phyloP scores from a whole-genome alignment of 306 rosid genomes.

The Pyrus bretschneideri region DNA sequence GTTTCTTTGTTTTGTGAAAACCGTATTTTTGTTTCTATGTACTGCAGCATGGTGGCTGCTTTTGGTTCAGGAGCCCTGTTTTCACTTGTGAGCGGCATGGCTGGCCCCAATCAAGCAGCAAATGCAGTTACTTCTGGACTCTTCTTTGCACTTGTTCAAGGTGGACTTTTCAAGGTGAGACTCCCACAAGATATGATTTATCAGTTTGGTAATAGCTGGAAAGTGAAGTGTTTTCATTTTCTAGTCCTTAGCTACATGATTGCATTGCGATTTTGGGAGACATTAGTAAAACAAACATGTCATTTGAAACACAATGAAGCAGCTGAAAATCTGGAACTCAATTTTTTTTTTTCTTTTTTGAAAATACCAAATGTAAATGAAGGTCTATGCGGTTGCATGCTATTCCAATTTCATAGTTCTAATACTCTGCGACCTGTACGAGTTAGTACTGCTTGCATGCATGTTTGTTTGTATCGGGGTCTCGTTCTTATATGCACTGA shows the following conservation, averaged over 20 bases:
- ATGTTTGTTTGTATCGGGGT: neutral
- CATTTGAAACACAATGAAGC: neutral
- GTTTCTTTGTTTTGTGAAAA: constrained; percentile 2
- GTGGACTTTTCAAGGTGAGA: constrained; percentile 90
- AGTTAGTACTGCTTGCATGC: neutral
- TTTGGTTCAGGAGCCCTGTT: constrained; percentile 95
- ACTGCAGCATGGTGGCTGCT: constrained; percentile 87
- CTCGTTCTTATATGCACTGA: neutral
- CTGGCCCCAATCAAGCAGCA: constrained; percentile 76
- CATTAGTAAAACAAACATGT: neutral
- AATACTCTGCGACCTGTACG: neutral
- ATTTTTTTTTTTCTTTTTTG: neutral
- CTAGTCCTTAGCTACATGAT: neutral
- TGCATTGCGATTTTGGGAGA: neutral
- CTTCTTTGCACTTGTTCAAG: constrained; percentile 90
- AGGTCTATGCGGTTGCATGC: neutral
- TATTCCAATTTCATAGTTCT: neutral
- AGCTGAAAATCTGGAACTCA: neutral
- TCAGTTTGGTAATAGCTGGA: neutral
- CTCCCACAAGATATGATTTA: neutral
- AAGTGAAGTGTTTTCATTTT: neutral
- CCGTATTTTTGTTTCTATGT: constrained; percentile 1
- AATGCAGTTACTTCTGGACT: constrained; percentile 89
- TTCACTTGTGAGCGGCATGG: constrained; percentile 89
- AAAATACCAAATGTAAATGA: neutral